A percentile compares a stretch with the other conserved stretches of the same genome.
Evolutionary conservation across 805 yeast species (phyloP).

Genomic region (Candida khao-thaluensis): DNA sequence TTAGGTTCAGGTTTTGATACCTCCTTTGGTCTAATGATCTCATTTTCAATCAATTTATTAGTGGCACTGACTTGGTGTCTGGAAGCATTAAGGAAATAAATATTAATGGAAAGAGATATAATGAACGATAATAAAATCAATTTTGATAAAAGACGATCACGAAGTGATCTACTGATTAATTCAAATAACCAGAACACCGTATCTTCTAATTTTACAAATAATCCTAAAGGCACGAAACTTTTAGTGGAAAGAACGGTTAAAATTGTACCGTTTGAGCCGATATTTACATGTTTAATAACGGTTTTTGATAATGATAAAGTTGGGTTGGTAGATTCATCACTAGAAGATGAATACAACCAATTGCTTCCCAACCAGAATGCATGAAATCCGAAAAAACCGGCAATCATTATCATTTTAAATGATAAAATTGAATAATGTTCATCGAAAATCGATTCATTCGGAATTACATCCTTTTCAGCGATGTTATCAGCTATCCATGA

Average conservation of each 20-base stretch:
- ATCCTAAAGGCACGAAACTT: slow-evolving; percentile 56
- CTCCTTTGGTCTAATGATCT: slow-evolving; percentile 35
- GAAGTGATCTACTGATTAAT: slow-evolving; percentile 63
- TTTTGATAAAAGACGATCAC: slow-evolving; percentile 79
- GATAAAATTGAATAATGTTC: slow-evolving; percentile 41
- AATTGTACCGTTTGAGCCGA: slow-evolving; percentile 50
- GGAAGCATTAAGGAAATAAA: slow-evolving; percentile 85
- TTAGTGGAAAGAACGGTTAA: slow-evolving; percentile 59
- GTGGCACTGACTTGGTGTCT: slow-evolving; percentile 55
- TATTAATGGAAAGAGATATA: slow-evolving; percentile 75
- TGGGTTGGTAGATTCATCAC: background rate
- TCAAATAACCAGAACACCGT: slow-evolving; percentile 49
- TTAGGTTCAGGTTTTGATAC: background rate
- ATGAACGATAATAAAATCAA: slow-evolving; percentile 69
- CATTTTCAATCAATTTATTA: slow-evolving; percentile 39
- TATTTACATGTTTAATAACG: slow-evolving; percentile 42
- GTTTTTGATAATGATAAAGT: slow-evolving; percentile 33
- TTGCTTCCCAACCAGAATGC: slow-evolving; percentile 67
- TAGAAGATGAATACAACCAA: slow-evolving; percentile 50
- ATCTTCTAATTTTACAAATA: slow-evolving; percentile 62
- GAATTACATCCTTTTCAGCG: slow-evolving; percentile 45
- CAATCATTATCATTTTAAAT: slow-evolving; percentile 60
- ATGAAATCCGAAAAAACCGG: slow-evolving; percentile 60
- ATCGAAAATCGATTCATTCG: slow-evolving; percentile 23
- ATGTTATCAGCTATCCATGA: slow-evolving; percentile 65